Conservation (phyloP, 768 basidiomycete species). For the Boletellus sp. region DNA sequence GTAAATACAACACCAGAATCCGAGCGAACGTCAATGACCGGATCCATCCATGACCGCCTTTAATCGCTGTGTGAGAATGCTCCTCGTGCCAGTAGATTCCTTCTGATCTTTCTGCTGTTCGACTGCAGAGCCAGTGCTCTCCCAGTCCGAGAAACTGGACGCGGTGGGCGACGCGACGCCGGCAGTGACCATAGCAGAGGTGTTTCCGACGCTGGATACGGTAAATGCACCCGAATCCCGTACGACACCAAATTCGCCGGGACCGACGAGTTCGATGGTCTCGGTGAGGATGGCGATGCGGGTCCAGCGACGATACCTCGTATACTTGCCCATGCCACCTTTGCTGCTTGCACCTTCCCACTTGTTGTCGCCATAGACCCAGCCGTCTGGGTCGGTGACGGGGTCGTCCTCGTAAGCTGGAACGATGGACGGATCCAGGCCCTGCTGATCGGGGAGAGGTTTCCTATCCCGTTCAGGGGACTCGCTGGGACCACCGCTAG, state of each 20-base stretch:
- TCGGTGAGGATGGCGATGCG: conserved; percentile 78
- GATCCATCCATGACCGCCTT: conserved; percentile 30
- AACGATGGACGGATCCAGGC: conserved; percentile 28
- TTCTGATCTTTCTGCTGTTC: conserved; percentile 20
- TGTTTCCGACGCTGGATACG: conserved; percentile 10
- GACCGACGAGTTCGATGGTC: conserved; percentile 54
- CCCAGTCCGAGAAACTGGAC: conserved; percentile 29
- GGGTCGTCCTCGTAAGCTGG: conserved; percentile 46
- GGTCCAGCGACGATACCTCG: conserved; percentile 82
- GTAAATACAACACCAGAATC: conserved; percentile 20
- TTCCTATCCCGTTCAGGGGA: conserved; percentile 24
- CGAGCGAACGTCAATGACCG: conserved; percentile 12
- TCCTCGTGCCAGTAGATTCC: conserved; percentile 13
- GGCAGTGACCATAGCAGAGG: conserved; percentile 26
- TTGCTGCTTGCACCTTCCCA: conserved; percentile 78
- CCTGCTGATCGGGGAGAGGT: conserved; percentile 20
- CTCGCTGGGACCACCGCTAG: conserved; percentile 13
- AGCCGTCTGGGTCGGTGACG: conserved; percentile 80
- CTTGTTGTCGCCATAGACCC: conserved; percentile 94
- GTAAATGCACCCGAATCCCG: conserved; percentile 26
- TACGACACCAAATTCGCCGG: conserved; percentile 30
- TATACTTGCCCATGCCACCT: conserved; percentile 91
- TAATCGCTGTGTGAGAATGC: conserved; percentile 28
- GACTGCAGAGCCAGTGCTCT: conserved; percentile 24
- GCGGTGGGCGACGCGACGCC: conserved; percentile 24